Conservation (phyloP, 371 early-diverging fungal species). For the Mucor velutinosus region DNA sequence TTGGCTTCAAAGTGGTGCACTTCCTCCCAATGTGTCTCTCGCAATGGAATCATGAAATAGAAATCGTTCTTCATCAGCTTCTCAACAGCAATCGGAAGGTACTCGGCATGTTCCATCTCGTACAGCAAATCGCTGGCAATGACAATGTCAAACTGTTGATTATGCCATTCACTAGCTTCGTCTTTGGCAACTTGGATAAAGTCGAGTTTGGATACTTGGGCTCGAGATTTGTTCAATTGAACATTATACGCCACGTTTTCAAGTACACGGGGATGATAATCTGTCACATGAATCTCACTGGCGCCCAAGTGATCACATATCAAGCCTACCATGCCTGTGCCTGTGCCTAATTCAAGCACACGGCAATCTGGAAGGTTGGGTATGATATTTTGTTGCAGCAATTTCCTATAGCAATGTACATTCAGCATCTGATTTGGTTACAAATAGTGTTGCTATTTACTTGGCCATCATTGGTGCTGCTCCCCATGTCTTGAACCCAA, state of each 20-base stretch:
- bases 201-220: conserved; percentile 38
- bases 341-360: conserved; percentile 43
- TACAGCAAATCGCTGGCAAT: conserved; percentile 52
- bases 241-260: conserved; percentile 49
- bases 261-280: conserved; percentile 51
- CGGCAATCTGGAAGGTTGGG: conserved; percentile 27
- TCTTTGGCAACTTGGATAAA: conserved; percentile 39
- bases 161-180: conserved; percentile 27
- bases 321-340: conserved; percentile 50
- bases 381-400: conserved; percentile 44
- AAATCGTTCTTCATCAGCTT: conserved; percentile 42
- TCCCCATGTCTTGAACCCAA: conserved; percentile 57
- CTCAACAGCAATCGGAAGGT: conserved; percentile 42
- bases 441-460: conserved; percentile 21
- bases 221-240: conserved; percentile 32
- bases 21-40: conserved; percentile 42
- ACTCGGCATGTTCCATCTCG: conserved; percentile 52
- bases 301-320: conserved; percentile 48
- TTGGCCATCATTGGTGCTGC: conserved; percentile 52
- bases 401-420: conserved; percentile 20
- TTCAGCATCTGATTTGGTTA: neutral
- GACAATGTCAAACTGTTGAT: conserved; percentile 35
- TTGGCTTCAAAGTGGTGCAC: conserved; percentile 38
- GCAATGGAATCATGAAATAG: conserved; percentile 51
- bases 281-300: conserved; percentile 36